A percentile compares a stretch with the other conserved stretches of the same genome.
These are phyloP conservation scores for Aspergillus egyptiacus DNA, from an alignment of 495 filamentous ascomycete species.

Conservation along the genomic window DNA sequence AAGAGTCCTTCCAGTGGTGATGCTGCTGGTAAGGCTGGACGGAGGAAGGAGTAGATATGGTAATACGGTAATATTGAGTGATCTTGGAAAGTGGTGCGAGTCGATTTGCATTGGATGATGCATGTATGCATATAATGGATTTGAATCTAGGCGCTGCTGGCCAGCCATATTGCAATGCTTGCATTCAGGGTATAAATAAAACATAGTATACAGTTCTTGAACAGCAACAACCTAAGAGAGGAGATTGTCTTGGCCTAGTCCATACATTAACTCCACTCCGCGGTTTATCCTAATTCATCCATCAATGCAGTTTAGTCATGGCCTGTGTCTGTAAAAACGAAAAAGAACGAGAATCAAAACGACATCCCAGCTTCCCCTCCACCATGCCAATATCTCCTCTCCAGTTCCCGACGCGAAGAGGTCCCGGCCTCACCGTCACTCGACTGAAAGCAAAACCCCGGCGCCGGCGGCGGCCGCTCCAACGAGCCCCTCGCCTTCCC, in stretches of 20 bases:
- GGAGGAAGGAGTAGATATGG: conserved; percentile 12
- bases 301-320: no score
- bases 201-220: neutral
- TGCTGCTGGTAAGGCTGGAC: conserved; percentile 5
- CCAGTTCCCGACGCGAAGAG: no score
- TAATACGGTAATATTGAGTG: no score
- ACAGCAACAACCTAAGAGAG: neutral
- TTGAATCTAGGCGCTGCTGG: no score
- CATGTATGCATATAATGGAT: no score
- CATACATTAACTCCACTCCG: neutral
- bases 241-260: conserved; percentile 3
- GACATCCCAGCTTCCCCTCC: neutral
- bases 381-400: neutral
- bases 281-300: no score
- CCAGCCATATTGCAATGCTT: no score
- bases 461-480: conserved; percentile 34
- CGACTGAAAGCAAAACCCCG: conserved; percentile 11
- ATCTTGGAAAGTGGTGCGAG: no score
- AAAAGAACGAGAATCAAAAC: neutral
- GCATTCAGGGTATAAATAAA: conserved; percentile 1
- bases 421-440: no score
- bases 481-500: conserved; percentile 51
- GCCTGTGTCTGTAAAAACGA: no score
- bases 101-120: neutral
- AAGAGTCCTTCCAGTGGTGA: conserved; percentile 31